Evolutionary conservation across 1,284 basidiomycete genomes (phyloP), one percentile per base, ranked within the genome.

Genomic region (Pascua sp.): DNA sequence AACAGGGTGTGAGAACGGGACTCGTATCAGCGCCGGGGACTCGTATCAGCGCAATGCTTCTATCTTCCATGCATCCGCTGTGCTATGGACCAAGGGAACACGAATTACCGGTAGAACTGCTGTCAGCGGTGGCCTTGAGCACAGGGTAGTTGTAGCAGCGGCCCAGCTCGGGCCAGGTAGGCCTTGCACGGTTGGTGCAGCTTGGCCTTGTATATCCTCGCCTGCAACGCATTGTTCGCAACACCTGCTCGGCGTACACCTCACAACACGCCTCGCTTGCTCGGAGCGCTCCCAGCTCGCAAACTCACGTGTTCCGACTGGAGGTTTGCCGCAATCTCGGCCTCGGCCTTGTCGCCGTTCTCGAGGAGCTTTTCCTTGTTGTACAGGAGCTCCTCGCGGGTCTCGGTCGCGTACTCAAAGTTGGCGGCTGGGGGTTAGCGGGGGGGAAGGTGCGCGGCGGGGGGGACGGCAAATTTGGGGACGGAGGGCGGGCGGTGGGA

Each of bases 311-410:
- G 80, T 64, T 81, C 79, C 24, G 79, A 82, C 72, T 92, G 84
- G 64, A 97, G 80, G 79, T 96, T 96, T 56, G 93, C 92, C 56
- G 91, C 91, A 72, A 97, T 91, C 81, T 98, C 95, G 41, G 93
- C 90, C 79, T 98, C 95, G 63, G 91, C 90, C 63, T 90, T 81
- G 80, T 98, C 96, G 60, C 96, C 96, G 73, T 97, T 98, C 44
- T 91, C 86, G 56, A 97, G 82, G 55, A 98, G 84, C 80, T 96
- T 93, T 81, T 94, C 75, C 81, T 98, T 99, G 84, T 98, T 98
- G 81, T 99, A 99, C 50, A 98, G 81, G 57, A 98, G 84, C 79
- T 99, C 96, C 78, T 98, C 96, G 60, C 96, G 89, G 11, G 92
- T 98, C 81, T 98, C 96, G 47, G 92, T 97, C 11, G 92, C 89